Evolutionary conservation across 169 alveolate species (phyloP).

Genomic region (Cryptosporidium ubiquitum): DNA sequence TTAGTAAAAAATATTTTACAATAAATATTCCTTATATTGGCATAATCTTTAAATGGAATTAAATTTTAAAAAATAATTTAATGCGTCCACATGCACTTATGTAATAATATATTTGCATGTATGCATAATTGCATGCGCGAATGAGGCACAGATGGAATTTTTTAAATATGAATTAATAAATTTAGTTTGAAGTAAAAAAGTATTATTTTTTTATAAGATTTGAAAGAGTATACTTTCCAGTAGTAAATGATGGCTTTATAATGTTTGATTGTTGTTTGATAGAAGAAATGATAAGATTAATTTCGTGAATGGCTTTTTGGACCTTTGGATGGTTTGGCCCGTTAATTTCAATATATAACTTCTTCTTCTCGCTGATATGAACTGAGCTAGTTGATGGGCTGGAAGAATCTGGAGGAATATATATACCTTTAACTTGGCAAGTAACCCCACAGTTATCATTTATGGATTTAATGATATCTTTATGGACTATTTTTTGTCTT

Average conservation of each 20-base stretch:
- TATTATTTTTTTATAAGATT: constrained; percentile 29
- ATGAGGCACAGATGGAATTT: neutral
- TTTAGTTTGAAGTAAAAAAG: neutral
- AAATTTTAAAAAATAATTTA: neutral
- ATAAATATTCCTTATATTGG: neutral
- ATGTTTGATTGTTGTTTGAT: constrained; percentile 18
- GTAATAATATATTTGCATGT: too few species aligned
- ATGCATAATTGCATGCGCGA: neutral
- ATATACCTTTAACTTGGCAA: constrained; percentile 72
- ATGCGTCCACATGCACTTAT: constrained; percentile 6
- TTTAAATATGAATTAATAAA: too few species aligned
- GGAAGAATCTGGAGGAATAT: constrained; percentile 39
- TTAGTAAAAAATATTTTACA: neutral
- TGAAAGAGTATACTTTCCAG: constrained; percentile 64
- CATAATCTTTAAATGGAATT: neutral
- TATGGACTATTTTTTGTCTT: constrained; percentile 87
- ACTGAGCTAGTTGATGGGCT: constrained; percentile 24
- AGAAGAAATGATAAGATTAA: constrained; percentile 28
- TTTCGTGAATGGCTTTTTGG: constrained; percentile 67
- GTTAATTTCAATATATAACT: constrained; percentile 63
- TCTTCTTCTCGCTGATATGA: constrained; percentile 49
- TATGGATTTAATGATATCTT: constrained; percentile 71
- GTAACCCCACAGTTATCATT: constrained; percentile 68
- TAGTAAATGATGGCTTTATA: constrained; percentile 1
- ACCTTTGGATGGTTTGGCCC: constrained; percentile 70